Evolutionary conservation across 495 filamentous ascomycete genomes (phyloP), one percentile per base, ranked within the genome.

Genomic region (Aspergillus incahuasiensis): DNA sequence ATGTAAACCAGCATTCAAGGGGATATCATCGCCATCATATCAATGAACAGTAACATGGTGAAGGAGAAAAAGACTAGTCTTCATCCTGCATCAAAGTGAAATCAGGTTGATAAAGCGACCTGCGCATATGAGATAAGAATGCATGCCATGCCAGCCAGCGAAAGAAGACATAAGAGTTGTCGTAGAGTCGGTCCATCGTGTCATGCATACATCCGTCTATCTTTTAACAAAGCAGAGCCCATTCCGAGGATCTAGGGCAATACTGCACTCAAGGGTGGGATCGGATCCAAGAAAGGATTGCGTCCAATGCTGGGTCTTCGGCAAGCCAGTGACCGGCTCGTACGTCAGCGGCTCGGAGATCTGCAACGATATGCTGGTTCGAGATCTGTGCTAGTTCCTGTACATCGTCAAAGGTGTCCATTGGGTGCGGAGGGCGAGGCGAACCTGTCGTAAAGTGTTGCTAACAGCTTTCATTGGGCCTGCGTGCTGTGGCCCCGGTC

Each of bases 291-390:
- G 62, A 60, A 1, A 71, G 68, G 1, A 82, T 75, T 11, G 59
- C 54, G 30, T 67, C 62, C 57, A 82, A 55, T 18, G 75, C 65
- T 3, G 88, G 88, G 67, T 92, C 88, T 56, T 91, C 88, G 44
- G 74, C 71, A 54, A 85, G 83, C 87, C 88, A 92, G 74, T 85
- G 82, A 48, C 85, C 85, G 73, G 86, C 82, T 57, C 77, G 73
- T 48, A 79, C 65, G 63, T 92, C 88, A 20, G 81, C 81, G 21
- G 72, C 69, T 41, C 82, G 80, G 46, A 92, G 80, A 52, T 86
- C 83, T 53, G 80, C 69, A 61, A 86, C 79, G 56, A 90, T 77
- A 43, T 78, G 65, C 51, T 88, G 81, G 56, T 90, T 85, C 21
- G 84, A 87, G 66, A 91, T 78, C 42, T 74, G 76, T 7, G 79